Conservation (phyloP, 1,139 yeast species). For the Diutina pseudorugosa region DNA sequence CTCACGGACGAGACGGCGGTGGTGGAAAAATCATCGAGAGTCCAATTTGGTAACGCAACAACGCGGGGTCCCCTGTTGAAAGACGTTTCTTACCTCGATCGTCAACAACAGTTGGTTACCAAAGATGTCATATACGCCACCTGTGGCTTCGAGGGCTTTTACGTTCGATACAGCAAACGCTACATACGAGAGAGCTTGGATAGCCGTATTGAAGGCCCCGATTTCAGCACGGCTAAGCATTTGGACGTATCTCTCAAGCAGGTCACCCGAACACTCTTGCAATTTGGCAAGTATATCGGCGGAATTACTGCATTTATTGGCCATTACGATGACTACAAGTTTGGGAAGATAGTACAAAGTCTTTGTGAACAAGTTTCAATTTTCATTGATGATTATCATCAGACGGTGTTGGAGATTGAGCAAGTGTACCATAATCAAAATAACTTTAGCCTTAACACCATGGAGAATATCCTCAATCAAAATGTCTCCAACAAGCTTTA, state of each 20-base stretch:
- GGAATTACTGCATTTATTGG: constrained; percentile 45
- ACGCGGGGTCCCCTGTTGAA: neutral
- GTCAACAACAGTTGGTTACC: constrained; percentile 63
- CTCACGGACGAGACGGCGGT: constrained; percentile 1
- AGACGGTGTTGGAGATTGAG: constrained; percentile 42
- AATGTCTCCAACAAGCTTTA: constrained; percentile 20
- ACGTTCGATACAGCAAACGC: constrained; percentile 54
- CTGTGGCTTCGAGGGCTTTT: constrained; percentile 70
- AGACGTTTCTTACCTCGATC: constrained; percentile 26
- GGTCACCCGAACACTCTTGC: constrained; percentile 50
- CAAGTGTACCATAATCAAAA: constrained; percentile 34
- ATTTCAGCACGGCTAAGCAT: constrained; percentile 57
- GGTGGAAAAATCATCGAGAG: neutral
- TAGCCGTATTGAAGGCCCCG: constrained; percentile 51
- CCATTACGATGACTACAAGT: constrained; percentile 37
- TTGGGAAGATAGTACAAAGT: constrained; percentile 68
- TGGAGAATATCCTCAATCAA: constrained; percentile 23
- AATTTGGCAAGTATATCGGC: constrained; percentile 50
- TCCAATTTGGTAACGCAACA: neutral
- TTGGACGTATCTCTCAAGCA: constrained; percentile 68
- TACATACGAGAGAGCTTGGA: constrained; percentile 33
- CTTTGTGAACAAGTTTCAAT: constrained; percentile 49
- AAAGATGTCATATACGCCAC: constrained; percentile 60
- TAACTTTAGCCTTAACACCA: constrained; percentile 19
- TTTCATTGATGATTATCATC: constrained; percentile 36